Evolutionary conservation across 1,284 basidiomycete species (phyloP), one percentile per base, ranked within the genome.

Genomic region (Tylopilus orsonianus): DNA sequence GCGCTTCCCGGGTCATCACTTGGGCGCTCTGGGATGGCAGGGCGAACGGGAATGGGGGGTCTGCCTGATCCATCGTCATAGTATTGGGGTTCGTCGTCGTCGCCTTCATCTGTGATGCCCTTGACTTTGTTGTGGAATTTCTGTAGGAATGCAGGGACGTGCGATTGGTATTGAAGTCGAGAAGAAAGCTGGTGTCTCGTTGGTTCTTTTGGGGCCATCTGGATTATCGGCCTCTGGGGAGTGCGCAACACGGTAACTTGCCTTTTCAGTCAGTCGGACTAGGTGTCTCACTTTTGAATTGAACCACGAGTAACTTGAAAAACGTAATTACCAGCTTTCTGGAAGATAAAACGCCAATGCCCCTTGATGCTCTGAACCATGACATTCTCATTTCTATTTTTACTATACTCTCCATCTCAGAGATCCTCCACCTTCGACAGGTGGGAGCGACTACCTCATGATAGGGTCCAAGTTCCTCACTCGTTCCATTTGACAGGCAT

Each of bases 1-100:
- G 75, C 83, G 58, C 83, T 87, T 37, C 87, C 87, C 35, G 80
- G 82, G 56, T 91, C 81, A 52, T 83, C 81, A 22, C 75, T 79
- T 0, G 84, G 85, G 27, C 87, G 77, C 56, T 82, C 74, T 18
- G 86, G 85, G 20, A 87, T 85, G n/a, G 80, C 67, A 35, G 85
- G 86, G 23, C 85, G 79, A 54, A 75, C 73, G n/a, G 85, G 87
- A 41, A 89, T 89, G 10, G 85, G 85, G 29, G 81, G 83, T 39
- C 87, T 74, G 3, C 86, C 85, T 10, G 78, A 81, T 23, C 77
- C 79, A 46, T 80, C 79, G 53, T 83, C 70, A 50, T 77, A 77
- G 51, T 65, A 72, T 37, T 72, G 68, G 29, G 57, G 62, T 47
- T 64, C 61, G 18, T 60, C 58, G 14, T 57, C 62, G 29, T 60